A percentile compares a stretch with the other conserved stretches of the same genome.
Conservation (phyloP, 2,329 filamentous ascomycete genomes). For the Nigrospora oryzae region DNA sequence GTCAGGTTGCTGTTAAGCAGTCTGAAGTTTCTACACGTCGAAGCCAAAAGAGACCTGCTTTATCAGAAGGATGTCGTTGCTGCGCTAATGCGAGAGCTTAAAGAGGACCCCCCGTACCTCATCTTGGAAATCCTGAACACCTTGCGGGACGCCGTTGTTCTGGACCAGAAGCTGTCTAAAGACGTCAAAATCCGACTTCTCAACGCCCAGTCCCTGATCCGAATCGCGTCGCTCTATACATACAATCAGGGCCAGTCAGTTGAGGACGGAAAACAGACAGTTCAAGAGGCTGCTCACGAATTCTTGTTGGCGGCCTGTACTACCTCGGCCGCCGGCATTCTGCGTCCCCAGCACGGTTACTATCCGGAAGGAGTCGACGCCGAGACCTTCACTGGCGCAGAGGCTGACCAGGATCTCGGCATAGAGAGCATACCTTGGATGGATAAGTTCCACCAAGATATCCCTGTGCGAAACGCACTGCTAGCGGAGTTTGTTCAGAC, state of each 20-base stretch:
- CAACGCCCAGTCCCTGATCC: slow-evolving; percentile 63
- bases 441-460: slow-evolving; percentile 54
- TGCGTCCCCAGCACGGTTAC: slow-evolving; percentile 72
- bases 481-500: slow-evolving; percentile 71
- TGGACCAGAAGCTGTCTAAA: slow-evolving; percentile 65
- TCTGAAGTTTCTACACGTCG: slow-evolving; percentile 67
- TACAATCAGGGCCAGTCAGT: slow-evolving; percentile 39
- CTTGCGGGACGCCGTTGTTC: slow-evolving; percentile 62
- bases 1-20: slow-evolving; percentile 73
- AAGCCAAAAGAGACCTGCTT: slow-evolving; percentile 76
- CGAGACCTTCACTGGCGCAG: slow-evolving; percentile 28
- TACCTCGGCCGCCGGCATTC: slow-evolving; percentile 60
- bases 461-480: slow-evolving; percentile 71
- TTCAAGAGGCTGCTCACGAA: slow-evolving; percentile 63
- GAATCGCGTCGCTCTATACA: slow-evolving; percentile 64
- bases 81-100: slow-evolving; percentile 67
- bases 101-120: slow-evolving; percentile 67
- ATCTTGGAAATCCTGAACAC: slow-evolving; percentile 66
- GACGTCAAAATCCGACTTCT: slow-evolving; percentile 69
- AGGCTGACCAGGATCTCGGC: slow-evolving; percentile 47
- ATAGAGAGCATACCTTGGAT: slow-evolving; percentile 64
- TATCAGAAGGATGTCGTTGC: slow-evolving; percentile 64
- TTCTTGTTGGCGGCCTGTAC: slow-evolving; percentile 74
- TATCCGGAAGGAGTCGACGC: slow-evolving; percentile 67
- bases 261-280: slow-evolving; percentile 27